Percentiles rank a stretch among this genome's conserved stretches.
Evolutionary conservation across 2,329 filamentous ascomycete species (phyloP).

Genomic region (Fusarium anguioides): DNA sequence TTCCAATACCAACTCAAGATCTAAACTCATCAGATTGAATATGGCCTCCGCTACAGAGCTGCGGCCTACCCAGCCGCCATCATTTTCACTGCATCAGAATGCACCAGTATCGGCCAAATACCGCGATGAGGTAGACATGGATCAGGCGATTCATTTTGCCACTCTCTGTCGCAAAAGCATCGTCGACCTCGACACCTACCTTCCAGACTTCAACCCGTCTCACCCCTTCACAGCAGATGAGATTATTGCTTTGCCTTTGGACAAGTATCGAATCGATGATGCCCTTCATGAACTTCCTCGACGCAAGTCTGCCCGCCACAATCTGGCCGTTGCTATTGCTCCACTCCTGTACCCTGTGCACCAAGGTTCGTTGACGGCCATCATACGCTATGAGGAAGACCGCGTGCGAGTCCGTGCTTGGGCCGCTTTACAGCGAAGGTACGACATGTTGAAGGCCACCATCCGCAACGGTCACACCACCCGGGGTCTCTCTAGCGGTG

Average conservation of each 20-base stretch:
- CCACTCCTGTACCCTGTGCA: constrained; percentile 50
- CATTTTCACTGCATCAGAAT: constrained; percentile 18
- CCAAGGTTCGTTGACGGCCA: constrained; percentile 49
- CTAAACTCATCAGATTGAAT: background rate
- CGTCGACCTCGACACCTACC: constrained; percentile 40
- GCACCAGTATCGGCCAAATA: background rate
- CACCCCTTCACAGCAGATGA: constrained; percentile 50
- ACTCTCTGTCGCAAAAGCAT: constrained; percentile 47
- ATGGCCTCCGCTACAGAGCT: constrained; percentile 52
- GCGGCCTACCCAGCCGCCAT: constrained; percentile 34
- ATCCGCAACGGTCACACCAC: constrained; percentile 47
- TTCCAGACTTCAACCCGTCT: constrained; percentile 47
- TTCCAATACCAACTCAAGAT: background rate
- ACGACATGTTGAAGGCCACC: constrained; percentile 50
- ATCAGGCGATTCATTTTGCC: constrained; percentile 46
- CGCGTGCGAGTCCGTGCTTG: constrained; percentile 52
- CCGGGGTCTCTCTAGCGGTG: constrained; percentile 47
- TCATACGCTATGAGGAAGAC: constrained; percentile 53
- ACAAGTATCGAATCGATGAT: constrained; percentile 46
- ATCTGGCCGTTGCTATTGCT: constrained; percentile 48
- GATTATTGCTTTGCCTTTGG: constrained; percentile 50
- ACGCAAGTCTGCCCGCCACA: constrained; percentile 49
- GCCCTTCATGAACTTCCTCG: constrained; percentile 50
- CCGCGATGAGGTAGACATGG: constrained; percentile 35
- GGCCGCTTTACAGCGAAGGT: constrained; percentile 51